phyloP scores from a whole-genome alignment of 2,329 filamentous ascomycete genomes.

The Periglandula ipomoeae region DNA sequence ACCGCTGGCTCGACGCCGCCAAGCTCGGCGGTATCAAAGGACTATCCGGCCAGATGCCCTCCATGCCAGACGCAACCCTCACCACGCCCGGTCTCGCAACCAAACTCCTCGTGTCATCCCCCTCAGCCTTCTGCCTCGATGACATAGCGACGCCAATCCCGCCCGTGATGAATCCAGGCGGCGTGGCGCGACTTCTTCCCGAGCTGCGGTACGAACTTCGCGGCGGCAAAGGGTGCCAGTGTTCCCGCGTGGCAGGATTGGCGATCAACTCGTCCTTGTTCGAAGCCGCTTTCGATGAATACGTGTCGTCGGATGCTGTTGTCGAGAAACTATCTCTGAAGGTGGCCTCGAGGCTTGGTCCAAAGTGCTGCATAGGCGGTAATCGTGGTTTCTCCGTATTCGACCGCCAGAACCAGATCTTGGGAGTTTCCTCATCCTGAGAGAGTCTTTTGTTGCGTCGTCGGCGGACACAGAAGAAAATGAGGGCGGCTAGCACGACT shows the following conservation, averaged over 20 bases:
- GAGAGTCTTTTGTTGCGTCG: not conserved
- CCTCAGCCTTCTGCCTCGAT: not conserved
- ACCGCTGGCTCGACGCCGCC: not conserved
- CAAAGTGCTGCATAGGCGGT: not conserved
- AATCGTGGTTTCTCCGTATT: not conserved
- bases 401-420: not conserved
- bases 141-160: not conserved
- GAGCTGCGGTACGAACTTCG: not conserved
- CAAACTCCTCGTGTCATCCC: not conserved
- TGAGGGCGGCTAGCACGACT: not conserved
- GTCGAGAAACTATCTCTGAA: not conserved
- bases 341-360: not conserved
- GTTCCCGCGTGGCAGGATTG: not conserved
- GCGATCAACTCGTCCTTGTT: not conserved
- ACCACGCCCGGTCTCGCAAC: not conserved
- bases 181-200: not conserved
- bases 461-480: not conserved
- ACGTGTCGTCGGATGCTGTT: not conserved
- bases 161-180: not conserved
- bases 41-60: too few relatives aligned
- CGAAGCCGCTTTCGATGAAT: not conserved
- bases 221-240: not conserved
- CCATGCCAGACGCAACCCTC: not conserved
- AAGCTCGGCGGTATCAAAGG: not conserved
- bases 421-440: not conserved